Base-by-base conservation (phyloP, 2,329 filamentous ascomycete species). In the Ophiostoma himal-ulmi region DNA sequence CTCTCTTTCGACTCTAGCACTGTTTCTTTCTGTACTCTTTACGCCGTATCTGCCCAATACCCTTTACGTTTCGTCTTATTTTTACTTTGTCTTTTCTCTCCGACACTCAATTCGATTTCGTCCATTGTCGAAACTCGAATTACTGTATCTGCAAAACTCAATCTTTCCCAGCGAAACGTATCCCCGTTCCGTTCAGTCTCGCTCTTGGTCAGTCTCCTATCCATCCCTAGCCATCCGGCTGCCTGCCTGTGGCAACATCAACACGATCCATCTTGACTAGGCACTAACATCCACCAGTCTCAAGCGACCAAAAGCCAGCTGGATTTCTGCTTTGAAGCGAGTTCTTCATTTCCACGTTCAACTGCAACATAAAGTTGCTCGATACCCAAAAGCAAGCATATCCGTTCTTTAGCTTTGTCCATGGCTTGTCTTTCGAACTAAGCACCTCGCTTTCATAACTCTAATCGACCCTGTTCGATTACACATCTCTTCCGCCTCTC, bases 371-470 rank as follows among this genome's bases (percentile, higher is more conserved):
- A 13, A 62, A 26, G 26, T 17, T 62, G 57, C 57, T 62, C 26
- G 22, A 62, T 34, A 62, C 57, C 57, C 57, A 17, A 14, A 62
- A 62, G 26, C 57, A 62, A 62, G 14, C 57, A 34, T 20, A 34
- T 34, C 1, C 11, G 54, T 62, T 14, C 57, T 17, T 17, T 26
- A 62, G 22, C 26, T 30, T 78, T 78, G 78, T 79, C 77, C 74
- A 78, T 79, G 75, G 78, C 78, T 77, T 74, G 74, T 71, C 66
- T 74, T 74, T 73, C 74, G 44, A 71, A 71, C 22, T 74, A 71
- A 70, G 64, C 36, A 36, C 34, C 37, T 20, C 30, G 26, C 39
- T 39, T 65, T 30, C 52, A 72, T 74, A 75, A 68, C 52, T 69
- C 60, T 22, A 66, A 62, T 73, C 73, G 69, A 70, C 39, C 22